Conservation (phyloP, 2,329 filamentous ascomycete genomes). For the Botryotinia globosa region DNA sequence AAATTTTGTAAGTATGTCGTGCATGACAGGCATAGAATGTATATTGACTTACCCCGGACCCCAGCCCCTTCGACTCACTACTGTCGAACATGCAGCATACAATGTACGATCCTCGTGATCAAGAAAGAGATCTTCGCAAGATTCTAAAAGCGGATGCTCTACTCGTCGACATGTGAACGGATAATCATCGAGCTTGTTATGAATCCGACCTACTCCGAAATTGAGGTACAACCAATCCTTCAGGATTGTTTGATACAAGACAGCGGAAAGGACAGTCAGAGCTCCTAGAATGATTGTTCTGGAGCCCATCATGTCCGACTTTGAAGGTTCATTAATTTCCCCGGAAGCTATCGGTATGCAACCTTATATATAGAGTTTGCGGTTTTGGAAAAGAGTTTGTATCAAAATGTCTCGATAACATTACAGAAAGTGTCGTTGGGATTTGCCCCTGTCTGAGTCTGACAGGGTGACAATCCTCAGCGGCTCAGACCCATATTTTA, state of each 20-base stretch:
- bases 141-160: conserved; percentile 29
- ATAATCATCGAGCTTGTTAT: conserved; percentile 39
- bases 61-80: background rate
- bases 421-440: background rate
- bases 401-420: background rate
- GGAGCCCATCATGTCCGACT: background rate
- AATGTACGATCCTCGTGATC: conserved; percentile 32
- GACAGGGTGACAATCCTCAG: background rate
- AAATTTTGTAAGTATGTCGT: background rate
- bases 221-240: conserved; percentile 35
- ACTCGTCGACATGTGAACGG: conserved; percentile 32
- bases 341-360: background rate
- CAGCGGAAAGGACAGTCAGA: background rate
- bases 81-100: conserved; percentile 33
- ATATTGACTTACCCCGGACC: background rate
- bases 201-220: conserved; percentile 36
- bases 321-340: background rate
- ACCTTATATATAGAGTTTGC: background rate
- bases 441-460: background rate
- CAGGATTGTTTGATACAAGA: conserved; percentile 37
- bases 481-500: background rate
- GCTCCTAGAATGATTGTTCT: background rate
- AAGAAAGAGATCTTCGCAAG: conserved; percentile 37
- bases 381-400: background rate
- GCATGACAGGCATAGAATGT: background rate